Base-by-base conservation (phyloP, 495 filamentous ascomycete species). In the Cladorrhinum samala region DNA sequence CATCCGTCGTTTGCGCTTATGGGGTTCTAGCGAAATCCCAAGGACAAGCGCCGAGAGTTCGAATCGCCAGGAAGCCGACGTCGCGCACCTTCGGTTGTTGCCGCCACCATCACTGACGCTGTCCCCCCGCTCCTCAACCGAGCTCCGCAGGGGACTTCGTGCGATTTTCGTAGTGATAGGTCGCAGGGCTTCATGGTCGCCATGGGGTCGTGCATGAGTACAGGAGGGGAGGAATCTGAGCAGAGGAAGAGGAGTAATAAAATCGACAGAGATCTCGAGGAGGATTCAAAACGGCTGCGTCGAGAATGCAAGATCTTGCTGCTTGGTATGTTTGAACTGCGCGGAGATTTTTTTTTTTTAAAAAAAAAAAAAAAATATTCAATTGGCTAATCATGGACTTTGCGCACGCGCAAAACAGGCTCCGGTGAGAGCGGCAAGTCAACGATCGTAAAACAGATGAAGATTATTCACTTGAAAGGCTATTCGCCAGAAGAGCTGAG, bases 401-500 rank as follows among this genome's bases (percentile, higher is more conserved):
- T n/a, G n/a, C n/a, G n/a, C n/a, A n/a, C n/a, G n/a, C n/a, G n/a
- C n/a, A n/a, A 37, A 39, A 40, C 63, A 98, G 93, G 93, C 37
- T 96, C 93, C 52, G 93, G 93, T 53, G 93, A 98, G 77, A 96
- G 91, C 71, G 93, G 93, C 46, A 98, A 98, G 72, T 96, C 93
- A 45, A 98, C 93, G 3, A 96, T 97, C 58, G 93, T 98, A 56
- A 97, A 97, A 70, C 93, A 97, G 77, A 98, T 97, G 93, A 98
- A 98, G 72, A 97, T 98, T 63, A 97, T 97, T 59, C 93, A 97
- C 63, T 87, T 96, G 63, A 95, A 95, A 72, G 93, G 93, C 52
- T 98, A 97, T 68, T 87, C 88, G 2, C 79, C 85, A 54, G 91
- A 96, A 58, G 93, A 98, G 67, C 80, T 96, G 47, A 85, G 84